These are phyloP conservation scores for Pleurotus ostreatus DNA, from an alignment of 768 basidiomycete species.

Conservation along the genomic window DNA sequence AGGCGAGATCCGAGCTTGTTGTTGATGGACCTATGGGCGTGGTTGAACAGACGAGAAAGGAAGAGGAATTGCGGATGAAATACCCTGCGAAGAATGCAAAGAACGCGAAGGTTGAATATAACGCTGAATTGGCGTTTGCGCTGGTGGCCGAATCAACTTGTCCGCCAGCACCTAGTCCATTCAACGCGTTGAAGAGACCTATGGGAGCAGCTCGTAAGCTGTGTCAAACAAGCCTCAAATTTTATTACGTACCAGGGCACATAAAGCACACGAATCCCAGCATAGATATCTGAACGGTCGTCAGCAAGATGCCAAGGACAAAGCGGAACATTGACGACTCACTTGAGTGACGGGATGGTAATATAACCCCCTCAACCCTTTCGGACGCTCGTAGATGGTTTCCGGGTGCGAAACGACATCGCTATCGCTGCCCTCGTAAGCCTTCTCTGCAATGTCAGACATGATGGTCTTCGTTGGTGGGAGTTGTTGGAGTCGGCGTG, in stretches of 20 bases:
- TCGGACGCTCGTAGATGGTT: conserved; percentile 39
- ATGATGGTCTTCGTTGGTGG: neutral
- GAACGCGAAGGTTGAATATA: conserved; percentile 55
- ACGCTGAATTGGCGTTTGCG: conserved; percentile 52
- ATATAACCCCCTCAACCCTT: conserved; percentile 52
- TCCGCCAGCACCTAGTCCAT: conserved; percentile 61
- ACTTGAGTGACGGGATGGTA: conserved; percentile 53
- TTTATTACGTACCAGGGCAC: conserved; percentile 43
- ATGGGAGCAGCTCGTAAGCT: conserved; percentile 33
- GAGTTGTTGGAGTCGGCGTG: too few relatives aligned
- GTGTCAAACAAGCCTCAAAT: neutral
- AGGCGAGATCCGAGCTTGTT: conserved; percentile 72
- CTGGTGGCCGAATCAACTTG: conserved; percentile 49
- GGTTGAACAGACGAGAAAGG: neutral
- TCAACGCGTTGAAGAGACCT: conserved; percentile 61
- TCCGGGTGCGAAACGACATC: conserved; percentile 19
- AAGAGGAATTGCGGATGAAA: neutral
- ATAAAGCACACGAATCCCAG: conserved; percentile 71
- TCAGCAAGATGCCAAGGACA: neutral
- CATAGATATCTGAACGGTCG: conserved; percentile 36
- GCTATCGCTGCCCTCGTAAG: conserved; percentile 18
- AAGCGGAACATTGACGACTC: conserved; percentile 4
- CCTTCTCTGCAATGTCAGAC: conserved; percentile 13
- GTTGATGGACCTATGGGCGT: conserved; percentile 57
- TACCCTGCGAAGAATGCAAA: conserved; percentile 71